Evolutionary conservation across 1,139 yeast genomes (phyloP).

Genomic region (Yamadazyma sp.): DNA sequence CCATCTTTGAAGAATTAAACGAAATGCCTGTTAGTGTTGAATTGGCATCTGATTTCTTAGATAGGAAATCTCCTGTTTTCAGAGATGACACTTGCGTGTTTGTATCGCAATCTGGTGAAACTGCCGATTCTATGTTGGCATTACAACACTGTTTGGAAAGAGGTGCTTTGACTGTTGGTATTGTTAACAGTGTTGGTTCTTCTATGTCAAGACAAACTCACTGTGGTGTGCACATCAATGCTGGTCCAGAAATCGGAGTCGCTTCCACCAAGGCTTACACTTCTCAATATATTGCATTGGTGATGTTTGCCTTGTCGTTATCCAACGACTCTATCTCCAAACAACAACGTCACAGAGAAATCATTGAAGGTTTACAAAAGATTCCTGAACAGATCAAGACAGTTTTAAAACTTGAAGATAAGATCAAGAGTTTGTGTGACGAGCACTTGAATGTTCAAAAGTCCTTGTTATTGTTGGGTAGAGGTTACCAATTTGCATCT

Average conservation of each 20-base stretch:
- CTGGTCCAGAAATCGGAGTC: constrained; percentile 99
- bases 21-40: constrained; percentile 96
- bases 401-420: constrained; percentile 71
- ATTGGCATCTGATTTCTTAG: constrained; percentile 95
- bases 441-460: constrained; percentile 73
- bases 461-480: constrained; percentile 86
- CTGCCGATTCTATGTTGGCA: constrained; percentile 97
- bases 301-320: constrained; percentile 91
- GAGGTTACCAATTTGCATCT: constrained; percentile 97
- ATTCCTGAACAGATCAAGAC: constrained; percentile 84
- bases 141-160: constrained; percentile 94
- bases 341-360: constrained; percentile 73
- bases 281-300: constrained; percentile 95
- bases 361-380: constrained; percentile 79
- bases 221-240: constrained; percentile 99
- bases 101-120: constrained; percentile 98
- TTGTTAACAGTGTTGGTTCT: constrained; percentile 92
- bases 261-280: constrained; percentile 99
- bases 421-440: constrained; percentile 75
- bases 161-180: constrained; percentile 96
- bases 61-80: constrained; percentile 92
- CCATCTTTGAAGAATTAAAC: constrained; percentile 93
- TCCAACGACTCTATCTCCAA: constrained; percentile 88
- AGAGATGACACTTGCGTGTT: constrained; percentile 97
- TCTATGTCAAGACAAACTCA: constrained; percentile 93